A percentile compares a stretch with the other conserved stretches of the same genome.
phyloP scores from a whole-genome alignment of 345 rosid genomes.

The Gossypium bickii region DNA sequence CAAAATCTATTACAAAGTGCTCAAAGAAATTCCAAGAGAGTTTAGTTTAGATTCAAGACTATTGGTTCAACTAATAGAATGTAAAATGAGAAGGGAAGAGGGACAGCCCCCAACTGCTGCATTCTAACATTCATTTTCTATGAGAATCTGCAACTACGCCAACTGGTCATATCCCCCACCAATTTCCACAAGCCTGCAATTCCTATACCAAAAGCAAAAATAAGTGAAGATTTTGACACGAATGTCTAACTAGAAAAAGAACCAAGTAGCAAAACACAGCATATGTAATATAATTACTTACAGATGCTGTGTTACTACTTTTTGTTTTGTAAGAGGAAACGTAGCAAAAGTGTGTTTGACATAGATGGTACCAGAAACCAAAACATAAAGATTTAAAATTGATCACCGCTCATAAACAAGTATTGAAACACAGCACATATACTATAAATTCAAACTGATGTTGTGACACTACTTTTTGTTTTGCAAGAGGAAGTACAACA shows the following conservation, averaged over 20 bases:
- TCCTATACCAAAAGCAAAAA: not conserved
- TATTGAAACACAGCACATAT: not conserved
- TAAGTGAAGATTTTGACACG: not conserved
- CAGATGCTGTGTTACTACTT: too few species aligned
- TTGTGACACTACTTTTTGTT: not conserved
- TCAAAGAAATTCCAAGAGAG: not conserved
- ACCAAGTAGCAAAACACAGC: too few species aligned
- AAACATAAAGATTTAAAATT: not conserved
- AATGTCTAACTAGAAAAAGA: too few species aligned
- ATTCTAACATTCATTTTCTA: not conserved
- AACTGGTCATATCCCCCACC: not conserved
- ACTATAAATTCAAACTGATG: not conserved
- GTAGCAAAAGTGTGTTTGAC: too few species aligned
- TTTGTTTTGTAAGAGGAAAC: too few species aligned
- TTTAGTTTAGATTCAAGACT: not conserved
- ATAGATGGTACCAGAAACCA: not conserved
- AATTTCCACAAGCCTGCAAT: not conserved
- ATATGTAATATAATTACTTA: too few species aligned
- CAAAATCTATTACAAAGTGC: constrained; percentile 1
- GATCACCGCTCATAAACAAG: not conserved
- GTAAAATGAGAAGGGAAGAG: not conserved
- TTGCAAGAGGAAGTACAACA: not conserved
- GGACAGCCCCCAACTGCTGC: not conserved
- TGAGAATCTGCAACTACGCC: not conserved
- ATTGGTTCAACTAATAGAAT: not conserved